Percentiles rank a stretch among this genome's conserved stretches.
These are phyloP conservation scores for Quillaja saponaria DNA, from an alignment of 306 rosid species.

Conservation along the genomic window DNA sequence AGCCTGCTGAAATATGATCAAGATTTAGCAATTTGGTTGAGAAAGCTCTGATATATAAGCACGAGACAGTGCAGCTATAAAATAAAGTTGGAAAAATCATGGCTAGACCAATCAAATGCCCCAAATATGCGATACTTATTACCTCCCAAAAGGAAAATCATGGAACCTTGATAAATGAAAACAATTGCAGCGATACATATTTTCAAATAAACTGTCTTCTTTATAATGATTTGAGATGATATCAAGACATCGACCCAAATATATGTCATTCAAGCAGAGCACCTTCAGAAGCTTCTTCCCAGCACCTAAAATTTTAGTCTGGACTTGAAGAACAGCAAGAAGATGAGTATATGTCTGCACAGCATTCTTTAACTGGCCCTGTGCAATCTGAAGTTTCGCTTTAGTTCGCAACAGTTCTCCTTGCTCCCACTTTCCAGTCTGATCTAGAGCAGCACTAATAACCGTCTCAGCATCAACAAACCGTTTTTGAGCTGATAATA, in stretches of 20 bases:
- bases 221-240: too few species aligned
- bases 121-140: too few species aligned
- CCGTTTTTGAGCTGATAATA: constrained; percentile 77
- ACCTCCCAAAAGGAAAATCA: too few species aligned
- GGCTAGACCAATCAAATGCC: too few species aligned
- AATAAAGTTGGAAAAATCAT: too few species aligned
- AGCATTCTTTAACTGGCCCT: constrained; percentile 68
- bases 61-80: too few species aligned
- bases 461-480: constrained; percentile 75
- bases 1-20: too few species aligned
- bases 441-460: constrained; percentile 79
- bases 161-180: too few species aligned
- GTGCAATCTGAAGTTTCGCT: constrained; percentile 82
- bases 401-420: constrained; percentile 79
- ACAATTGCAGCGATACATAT: too few species aligned
- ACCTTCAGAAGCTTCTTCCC: constrained; percentile 66
- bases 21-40: background rate
- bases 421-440: constrained; percentile 88
- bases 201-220: too few species aligned
- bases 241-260: too few species aligned
- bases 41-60: background rate
- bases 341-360: constrained; percentile 69
- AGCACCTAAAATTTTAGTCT: constrained; percentile 48
- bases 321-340: constrained; percentile 86
- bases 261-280: background rate